Percentiles rank a stretch among this genome's conserved stretches.
phyloP scores from a whole-genome alignment of 306 rosid genomes.

The Trifolium repens region DNA sequence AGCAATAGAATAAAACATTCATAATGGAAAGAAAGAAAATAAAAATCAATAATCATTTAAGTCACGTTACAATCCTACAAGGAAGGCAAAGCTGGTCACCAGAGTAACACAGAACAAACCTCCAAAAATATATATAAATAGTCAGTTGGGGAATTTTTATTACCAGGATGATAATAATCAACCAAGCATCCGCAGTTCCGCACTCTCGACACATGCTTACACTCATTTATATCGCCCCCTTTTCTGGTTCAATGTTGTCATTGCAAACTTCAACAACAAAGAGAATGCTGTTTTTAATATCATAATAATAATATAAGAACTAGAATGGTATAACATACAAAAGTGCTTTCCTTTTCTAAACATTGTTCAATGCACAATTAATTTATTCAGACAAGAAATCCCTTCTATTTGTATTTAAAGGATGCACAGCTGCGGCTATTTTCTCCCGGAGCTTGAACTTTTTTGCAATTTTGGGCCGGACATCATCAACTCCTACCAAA shows the following conservation, averaged over 20 bases:
- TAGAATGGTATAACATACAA: slow-evolving; percentile 48
- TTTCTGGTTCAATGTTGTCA: slow-evolving; percentile 40
- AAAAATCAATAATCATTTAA: background rate
- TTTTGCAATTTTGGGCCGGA: slow-evolving; percentile 82
- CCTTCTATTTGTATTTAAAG: slow-evolving; percentile 60
- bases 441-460: slow-evolving; percentile 84
- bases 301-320: slow-evolving; percentile 39
- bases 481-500: slow-evolving; percentile 90
- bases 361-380: slow-evolving; percentile 42
- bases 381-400: slow-evolving; percentile 59
- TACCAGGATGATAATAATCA: slow-evolving; percentile 40
- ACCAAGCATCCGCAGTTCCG: slow-evolving; percentile 37
- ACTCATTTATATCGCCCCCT: slow-evolving; percentile 20
- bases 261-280: slow-evolving; percentile 45
- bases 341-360: slow-evolving; percentile 39
- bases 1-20: background rate
- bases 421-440: slow-evolving; percentile 82
- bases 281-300: slow-evolving; percentile 38
- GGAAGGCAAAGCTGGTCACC: background rate
- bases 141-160: slow-evolving; percentile 45
- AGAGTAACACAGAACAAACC: background rate
- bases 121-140: background rate
- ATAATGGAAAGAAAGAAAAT: background rate
- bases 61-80: background rate
- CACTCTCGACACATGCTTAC: slow-evolving; percentile 41